Evolutionary conservation across 2,329 filamentous ascomycete genomes (phyloP), one percentile per base, ranked within the genome.

Genomic region (Hortaea werneckii): DNA sequence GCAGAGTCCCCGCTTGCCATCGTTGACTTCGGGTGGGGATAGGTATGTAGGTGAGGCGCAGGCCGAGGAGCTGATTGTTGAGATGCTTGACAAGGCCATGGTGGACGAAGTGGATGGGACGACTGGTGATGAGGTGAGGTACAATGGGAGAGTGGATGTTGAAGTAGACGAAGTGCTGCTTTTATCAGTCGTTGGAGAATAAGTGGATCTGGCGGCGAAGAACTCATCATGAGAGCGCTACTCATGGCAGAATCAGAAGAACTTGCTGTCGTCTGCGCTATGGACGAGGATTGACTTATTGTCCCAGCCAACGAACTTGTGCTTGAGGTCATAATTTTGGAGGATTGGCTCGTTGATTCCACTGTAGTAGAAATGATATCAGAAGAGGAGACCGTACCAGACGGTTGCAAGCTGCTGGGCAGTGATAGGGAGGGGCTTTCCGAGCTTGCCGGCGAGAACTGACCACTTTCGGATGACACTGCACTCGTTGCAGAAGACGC

Each of bases 1-100:
- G 44, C 76, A 73, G 37, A 84, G 64, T 61, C 82, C 82, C 57
- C 80, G 79, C 74, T 83, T 81, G 57, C 61, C 59, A 46, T 61
- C 60, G 42, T 56, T 54, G 28, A 9, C 11, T n/a, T 32, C 27
- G 41, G 40, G 40, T 13, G 40, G 9, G 20, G 40, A 35, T n/a
- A n/a, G n/a, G n/a, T 35, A 35, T 9, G 32, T n/a, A 35, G 32
- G 32, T 35, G 32, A 9, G 8, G n/a, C 32, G n/a, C 32, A 35
- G 32, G 32, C 32, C 9, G 32, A 9, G 32, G 9, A 13, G 13
- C 10, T 11, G 11, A 4, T 13, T 20, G 13, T 11, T 9, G 37
- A 9, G 20, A 12, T 10, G 37, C 37, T 40, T 10, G 8, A 11
- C 10, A 12, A 3, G 13, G 37, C 10, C 37, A 26, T 40, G 3